Evolutionary conservation across 345 rosid species (phyloP), one percentile per base, ranked within the genome.

Genomic region (Linum tenue): DNA sequence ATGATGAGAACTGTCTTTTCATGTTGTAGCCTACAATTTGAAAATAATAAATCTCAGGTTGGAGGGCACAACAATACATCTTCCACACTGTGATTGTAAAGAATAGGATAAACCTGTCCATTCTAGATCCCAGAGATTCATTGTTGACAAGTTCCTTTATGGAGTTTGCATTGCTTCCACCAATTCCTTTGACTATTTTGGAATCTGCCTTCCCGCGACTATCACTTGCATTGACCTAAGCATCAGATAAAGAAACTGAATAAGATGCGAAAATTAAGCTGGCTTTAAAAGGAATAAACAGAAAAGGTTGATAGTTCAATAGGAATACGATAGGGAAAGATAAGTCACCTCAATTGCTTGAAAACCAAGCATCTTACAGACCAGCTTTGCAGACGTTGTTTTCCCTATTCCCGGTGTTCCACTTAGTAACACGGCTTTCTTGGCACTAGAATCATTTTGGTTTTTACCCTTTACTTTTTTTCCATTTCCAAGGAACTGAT

Each of bases 321-420:
- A 53, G 57, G 50, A 6, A 69, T 58, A 37, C 37, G 36, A 57
- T 36, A 1, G 14, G 42, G 63, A 3, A 64, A 55, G 59, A 22
- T 37, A 63, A 37, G 67, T 38, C 64, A 86, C 99, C 99, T 92
- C 99, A 78, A 90, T 80, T 64, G 90, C 83, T 71, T 86, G 97
- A 76, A 92, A 86, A 79, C 96, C 96, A 50, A 90, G 85, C 97
- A 90, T 90, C 83, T 85, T 82, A 78, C 86, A 68, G 74, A 90
- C 90, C 84, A 92, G 80, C 81, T 88, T 90, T 65, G 92, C 99
- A 43, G 97, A 77, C 10, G 97, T 85, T 67, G 99, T 92, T 83
- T 92, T 92, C 73, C 99, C 97, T 69, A 88, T 90, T 62, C 99
- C 99, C 51, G 99, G 99, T 66, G 95, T 72, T 81, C 99, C 99